Percentiles rank a stretch among this genome's conserved stretches.
These are phyloP conservation scores for Trypanosoma avium DNA, from an alignment of 208 protist genomes.

Conservation along the genomic window DNA sequence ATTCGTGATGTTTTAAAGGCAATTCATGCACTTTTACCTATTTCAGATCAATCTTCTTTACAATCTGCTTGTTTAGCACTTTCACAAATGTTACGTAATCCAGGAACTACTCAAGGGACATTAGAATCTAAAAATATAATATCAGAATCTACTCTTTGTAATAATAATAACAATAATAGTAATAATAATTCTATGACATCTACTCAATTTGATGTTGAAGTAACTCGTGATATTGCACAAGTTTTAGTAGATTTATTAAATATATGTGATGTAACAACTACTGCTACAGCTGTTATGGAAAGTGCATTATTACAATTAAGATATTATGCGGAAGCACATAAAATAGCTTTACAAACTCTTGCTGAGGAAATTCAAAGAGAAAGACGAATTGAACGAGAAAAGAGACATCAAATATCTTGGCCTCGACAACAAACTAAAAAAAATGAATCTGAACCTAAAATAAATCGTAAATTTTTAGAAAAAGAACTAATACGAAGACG, in stretches of 20 bases:
- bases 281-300: constrained; percentile 53
- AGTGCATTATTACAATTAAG: constrained; percentile 45
- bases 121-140: background rate
- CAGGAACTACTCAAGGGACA: background rate
- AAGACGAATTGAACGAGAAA: background rate
- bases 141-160: background rate
- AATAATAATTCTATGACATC: background rate
- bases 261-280: constrained; percentile 37
- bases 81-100: constrained; percentile 23
- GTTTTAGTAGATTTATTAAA: constrained; percentile 58
- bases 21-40: constrained; percentile 23
- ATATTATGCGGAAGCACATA: constrained; percentile 44
- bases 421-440: background rate
- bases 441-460: background rate
- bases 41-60: constrained; percentile 20
- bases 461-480: constrained; percentile 4
- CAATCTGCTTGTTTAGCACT: constrained; percentile 24
- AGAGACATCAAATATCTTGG: background rate
- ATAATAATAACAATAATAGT: background rate
- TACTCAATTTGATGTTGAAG: constrained; percentile 23
- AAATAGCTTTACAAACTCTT: constrained; percentile 31
- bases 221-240: constrained; percentile 52
- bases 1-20: constrained; percentile 25
- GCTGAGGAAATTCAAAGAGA: background rate
- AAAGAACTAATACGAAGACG: constrained; percentile 11